These are phyloP conservation scores for Phytopythium kandeliae DNA, from an alignment of 352 stramenopile species.

Conservation along the genomic window DNA sequence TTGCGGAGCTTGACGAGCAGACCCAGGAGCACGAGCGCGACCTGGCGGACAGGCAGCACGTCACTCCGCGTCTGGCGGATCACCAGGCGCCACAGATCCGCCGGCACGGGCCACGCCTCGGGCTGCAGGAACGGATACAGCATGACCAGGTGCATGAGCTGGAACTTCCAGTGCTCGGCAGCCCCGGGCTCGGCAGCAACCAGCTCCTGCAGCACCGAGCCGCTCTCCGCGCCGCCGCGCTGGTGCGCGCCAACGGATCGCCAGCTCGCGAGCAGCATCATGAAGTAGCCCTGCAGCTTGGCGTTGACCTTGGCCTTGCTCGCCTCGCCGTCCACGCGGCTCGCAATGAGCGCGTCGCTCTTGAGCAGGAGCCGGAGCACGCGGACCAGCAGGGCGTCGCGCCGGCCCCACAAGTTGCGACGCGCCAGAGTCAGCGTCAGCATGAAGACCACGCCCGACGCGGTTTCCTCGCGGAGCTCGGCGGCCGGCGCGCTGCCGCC, in stretches of 20 bases:
- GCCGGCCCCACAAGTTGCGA: conserved; percentile 43
- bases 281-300: conserved; percentile 48
- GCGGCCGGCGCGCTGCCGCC: conserved; percentile 22
- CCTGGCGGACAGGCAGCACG: conserved; percentile 56
- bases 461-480: background rate
- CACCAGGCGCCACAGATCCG: conserved; percentile 44
- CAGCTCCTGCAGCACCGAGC: conserved; percentile 7
- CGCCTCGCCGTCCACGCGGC: conserved; percentile 43
- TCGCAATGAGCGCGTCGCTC: conserved; percentile 41
- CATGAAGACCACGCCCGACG: conserved; percentile 22
- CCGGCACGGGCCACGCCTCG: conserved; percentile 30
- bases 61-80: conserved; percentile 48
- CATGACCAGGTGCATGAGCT: conserved; percentile 66
- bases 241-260: conserved; percentile 29
- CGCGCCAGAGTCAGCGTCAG: conserved; percentile 32
- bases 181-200: conserved; percentile 28
- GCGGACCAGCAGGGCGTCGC: conserved; percentile 27
- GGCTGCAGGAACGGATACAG: conserved; percentile 59
- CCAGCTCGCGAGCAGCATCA: conserved; percentile 47
- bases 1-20: conserved; percentile 52
- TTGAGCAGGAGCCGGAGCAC: conserved; percentile 38
- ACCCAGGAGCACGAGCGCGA: conserved; percentile 41
- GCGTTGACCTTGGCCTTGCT: conserved; percentile 52
- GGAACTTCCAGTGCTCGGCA: conserved; percentile 69
- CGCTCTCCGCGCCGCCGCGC: background rate